Evolutionary conservation across 805 yeast genomes (phyloP), one percentile per base, ranked within the genome.

Genomic region (Kockiozyma suomiensis): DNA sequence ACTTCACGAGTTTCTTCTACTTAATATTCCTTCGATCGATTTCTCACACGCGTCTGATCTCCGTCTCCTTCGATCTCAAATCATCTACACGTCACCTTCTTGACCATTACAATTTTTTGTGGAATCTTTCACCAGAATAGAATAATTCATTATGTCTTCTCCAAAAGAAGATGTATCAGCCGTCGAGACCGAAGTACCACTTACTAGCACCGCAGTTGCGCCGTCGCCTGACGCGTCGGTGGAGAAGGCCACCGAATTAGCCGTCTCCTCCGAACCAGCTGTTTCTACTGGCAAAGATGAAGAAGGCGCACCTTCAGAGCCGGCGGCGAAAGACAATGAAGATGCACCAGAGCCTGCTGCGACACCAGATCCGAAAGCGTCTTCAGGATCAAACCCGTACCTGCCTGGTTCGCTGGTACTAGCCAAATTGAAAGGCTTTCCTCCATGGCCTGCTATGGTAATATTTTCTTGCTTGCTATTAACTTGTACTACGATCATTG

Each of bases 391-490:
- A 13, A 37, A 21, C 4, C 21, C 53, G 13, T 78, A 70, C 60
- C 76, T 74, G 28, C 82, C 85, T 1, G 85, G 86, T 3, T 74
- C 78, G 28, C 73, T 83, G 4, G 88, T 90, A 0, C 77, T 90
- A 25, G 94, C 94, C 6, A 90, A 90, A 72, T 84, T 90, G 50
- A 90, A 88, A 69, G 96, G 96, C 7, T 90, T 85, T 70, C 88
- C 96, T 1, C 87, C 92, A 43, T 90, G 97, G 97, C 97, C 97
- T 0, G 91, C 92, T 1, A 85, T 89, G 84, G 84, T 88, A 54
- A 10, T 64, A 4, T 17, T 19, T 25, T 3, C 21, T 21, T 37
- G 19, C n/a, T 28, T n/a, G 21, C 35, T 23, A 26, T 25, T 35
- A 4, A 23, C 8, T 15, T 21, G 10, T 33, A 19, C 15, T 23